Evolutionary conservation across 73 alveolate species (phyloP).

Genomic region (Tetrahymena malaccensis): DNA sequence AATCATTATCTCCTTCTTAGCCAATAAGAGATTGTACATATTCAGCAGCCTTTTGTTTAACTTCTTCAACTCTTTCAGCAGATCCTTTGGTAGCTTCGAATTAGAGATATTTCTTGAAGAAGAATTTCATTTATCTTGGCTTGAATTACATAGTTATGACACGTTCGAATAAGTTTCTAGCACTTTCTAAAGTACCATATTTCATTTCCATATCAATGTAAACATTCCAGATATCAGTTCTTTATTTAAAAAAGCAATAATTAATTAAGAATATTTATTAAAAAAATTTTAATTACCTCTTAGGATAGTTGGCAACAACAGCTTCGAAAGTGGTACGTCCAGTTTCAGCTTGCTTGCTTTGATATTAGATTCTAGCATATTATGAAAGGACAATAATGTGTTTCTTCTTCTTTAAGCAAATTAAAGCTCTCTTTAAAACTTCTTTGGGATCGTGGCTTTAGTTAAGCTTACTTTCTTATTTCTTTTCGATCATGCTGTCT

Average conservation of each 20-base stretch:
- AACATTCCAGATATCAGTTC: constrained; percentile 89
- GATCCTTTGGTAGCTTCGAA: constrained; percentile 59
- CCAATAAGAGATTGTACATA: constrained; percentile 20
- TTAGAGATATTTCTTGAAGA: constrained; percentile 62
- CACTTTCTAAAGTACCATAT: constrained; percentile 51
- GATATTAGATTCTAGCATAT: constrained; percentile 74
- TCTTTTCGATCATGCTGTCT: constrained; percentile 44
- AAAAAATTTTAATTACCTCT: constrained; percentile 13
- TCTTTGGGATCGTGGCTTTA: constrained; percentile 7
- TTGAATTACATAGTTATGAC: constrained; percentile 37
- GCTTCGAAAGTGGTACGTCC: constrained; percentile 92
- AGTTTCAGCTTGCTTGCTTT: constrained; percentile 71
- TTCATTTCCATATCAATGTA: constrained; percentile 89
- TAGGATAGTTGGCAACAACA: constrained; percentile 74
- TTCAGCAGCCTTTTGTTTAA: constrained; percentile 58
- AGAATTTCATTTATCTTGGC: constrained; percentile 60
- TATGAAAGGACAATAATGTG: constrained; percentile 69
- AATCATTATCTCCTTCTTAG: not conserved
- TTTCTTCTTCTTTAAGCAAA: constrained; percentile 59
- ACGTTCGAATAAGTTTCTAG: constrained; percentile 51
- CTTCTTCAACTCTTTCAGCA: constrained; percentile 47
- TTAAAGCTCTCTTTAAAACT: constrained; percentile 63
- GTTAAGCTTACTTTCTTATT: constrained; percentile 5
- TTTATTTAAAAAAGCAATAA: not conserved
- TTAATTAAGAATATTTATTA: not conserved